phyloP scores from a whole-genome alignment of 495 filamentous ascomycete genomes.

The Penicillium robsamsonii region DNA sequence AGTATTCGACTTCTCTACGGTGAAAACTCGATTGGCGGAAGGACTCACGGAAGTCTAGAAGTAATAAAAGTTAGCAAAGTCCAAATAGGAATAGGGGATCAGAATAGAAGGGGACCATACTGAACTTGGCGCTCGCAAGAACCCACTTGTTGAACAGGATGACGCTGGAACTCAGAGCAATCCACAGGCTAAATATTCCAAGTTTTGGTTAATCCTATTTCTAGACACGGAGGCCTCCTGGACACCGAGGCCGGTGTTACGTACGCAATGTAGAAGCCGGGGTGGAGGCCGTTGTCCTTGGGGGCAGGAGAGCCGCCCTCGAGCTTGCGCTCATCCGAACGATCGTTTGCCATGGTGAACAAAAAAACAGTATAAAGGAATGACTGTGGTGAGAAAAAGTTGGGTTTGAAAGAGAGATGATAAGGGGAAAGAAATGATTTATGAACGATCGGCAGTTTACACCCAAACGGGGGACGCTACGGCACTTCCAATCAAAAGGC shows the following conservation, averaged over 20 bases:
- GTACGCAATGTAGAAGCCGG: conserved; percentile 81
- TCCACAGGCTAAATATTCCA: conserved; percentile 66
- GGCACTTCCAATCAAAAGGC: conserved; percentile 10
- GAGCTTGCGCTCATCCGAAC: conserved; percentile 37
- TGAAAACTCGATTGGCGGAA: background rate
- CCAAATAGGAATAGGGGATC: conserved; percentile 5
- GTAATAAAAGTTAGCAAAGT: conserved; percentile 21
- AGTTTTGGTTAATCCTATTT: conserved; percentile 10
- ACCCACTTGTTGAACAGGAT: conserved; percentile 99
- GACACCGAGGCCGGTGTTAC: conserved; percentile 28
- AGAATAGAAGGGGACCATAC: conserved; percentile 49
- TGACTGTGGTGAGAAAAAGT: conserved; percentile 33
- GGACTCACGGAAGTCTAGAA: conserved; percentile 39
- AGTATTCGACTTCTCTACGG: background rate
- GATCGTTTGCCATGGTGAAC: conserved; percentile 33
- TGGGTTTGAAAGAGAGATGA: conserved; percentile 11
- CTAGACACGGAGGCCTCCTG: background rate
- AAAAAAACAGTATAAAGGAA: conserved; percentile 26
- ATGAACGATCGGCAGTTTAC: conserved; percentile 17
- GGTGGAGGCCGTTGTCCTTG: conserved; percentile 54
- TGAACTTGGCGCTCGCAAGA: conserved; percentile 69
- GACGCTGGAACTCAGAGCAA: conserved; percentile 79
- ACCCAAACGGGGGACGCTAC: conserved; percentile 3
- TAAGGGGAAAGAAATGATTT: conserved; percentile 20
- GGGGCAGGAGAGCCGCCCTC: conserved; percentile 28